These are phyloP conservation scores for Begonia fuchsioides DNA, from an alignment of 306 rosid species.

Conservation along the genomic window DNA sequence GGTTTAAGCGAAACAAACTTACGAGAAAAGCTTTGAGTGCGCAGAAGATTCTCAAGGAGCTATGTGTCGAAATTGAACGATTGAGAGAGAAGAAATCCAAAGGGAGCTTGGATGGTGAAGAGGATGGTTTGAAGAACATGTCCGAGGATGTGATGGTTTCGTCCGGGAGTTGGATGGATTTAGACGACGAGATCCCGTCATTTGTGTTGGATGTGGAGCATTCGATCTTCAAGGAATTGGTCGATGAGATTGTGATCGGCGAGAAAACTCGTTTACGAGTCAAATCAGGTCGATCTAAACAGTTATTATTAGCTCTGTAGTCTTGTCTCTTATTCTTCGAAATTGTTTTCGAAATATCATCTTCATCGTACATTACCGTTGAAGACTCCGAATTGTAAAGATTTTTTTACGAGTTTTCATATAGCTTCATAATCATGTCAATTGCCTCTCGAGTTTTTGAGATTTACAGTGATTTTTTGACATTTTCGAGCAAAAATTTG, in stretches of 20 bases:
- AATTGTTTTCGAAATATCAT: too few relatives aligned
- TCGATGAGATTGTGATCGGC: too few relatives aligned
- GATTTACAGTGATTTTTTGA: too few relatives aligned
- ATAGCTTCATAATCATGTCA: too few relatives aligned
- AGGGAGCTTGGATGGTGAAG: slow-evolving; percentile 31
- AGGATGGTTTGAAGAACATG: slow-evolving; percentile 35
- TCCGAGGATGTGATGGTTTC: slow-evolving; percentile 55
- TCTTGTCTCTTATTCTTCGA: slow-evolving; percentile 4
- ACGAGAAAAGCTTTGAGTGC: slow-evolving; percentile 55
- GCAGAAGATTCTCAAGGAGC: too few relatives aligned
- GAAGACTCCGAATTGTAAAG: too few relatives aligned
- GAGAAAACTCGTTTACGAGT: slow-evolving; percentile 43
- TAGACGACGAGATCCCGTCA: slow-evolving; percentile 43
- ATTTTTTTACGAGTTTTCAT: too few relatives aligned
- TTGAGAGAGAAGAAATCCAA: slow-evolving; percentile 36
- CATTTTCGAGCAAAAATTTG: too few relatives aligned
- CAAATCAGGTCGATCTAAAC: slow-evolving; percentile 52
- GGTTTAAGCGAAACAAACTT: slow-evolving; percentile 46
- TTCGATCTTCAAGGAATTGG: too few relatives aligned
- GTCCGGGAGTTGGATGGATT: slow-evolving; percentile 58
- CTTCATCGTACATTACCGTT: not conserved
- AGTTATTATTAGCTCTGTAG: slow-evolving; percentile 15
- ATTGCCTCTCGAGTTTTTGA: too few relatives aligned
- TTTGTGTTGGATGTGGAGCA: too few relatives aligned
- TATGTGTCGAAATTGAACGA: slow-evolving; percentile 65